Base-by-base conservation (phyloP, 169 alveolate species). In the Plasmodium ovale region DNA sequence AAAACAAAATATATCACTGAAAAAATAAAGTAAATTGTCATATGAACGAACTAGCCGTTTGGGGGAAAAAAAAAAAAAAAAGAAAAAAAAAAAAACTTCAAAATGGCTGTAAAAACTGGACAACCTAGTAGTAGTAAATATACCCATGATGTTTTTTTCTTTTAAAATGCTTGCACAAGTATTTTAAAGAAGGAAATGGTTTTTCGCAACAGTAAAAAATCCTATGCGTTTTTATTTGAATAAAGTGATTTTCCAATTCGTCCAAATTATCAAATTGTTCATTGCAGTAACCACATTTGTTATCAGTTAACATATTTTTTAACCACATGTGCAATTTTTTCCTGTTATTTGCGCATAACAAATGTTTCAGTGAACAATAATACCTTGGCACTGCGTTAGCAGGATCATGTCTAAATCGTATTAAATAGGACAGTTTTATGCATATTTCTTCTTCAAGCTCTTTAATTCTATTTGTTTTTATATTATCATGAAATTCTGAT, bases 151-250 rank as follows among this genome's bases (percentile, higher is more conserved):
- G 87, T 25, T 72, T 72, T 33, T 44, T 29, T 27, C 71, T 35
- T 44, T 29, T 72, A 62, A 72, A 71, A 31, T 72, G 87, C 21
- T 54, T 72, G 31, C 12, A 33, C 23, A 72, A 37, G 54, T 31
- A 72, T 35, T 72, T 72, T 42, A 44, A 53, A 19, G 72, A 72
- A 19, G 87, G 49, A 62, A 72, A 72, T 14, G 67, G 87, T 27
- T 72, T 72, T 27, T 62, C 59, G 35, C 87, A 72, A 60, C 87
- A 72, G 53, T 72, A 72, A 72, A 35, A 72, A 31, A 72, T 51
- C 29, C 25, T 72, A 72, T 72, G 87, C 16, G 87, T 72, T 72
- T 54, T 72, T 62, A 72, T 49, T 29, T 72, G 70, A 12, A 53
- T 44, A 14, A 72, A 44, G 16, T 72, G 87, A 0, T 72, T 72